Evolutionary conservation across 2,329 filamentous ascomycete genomes (phyloP), one percentile per base, ranked within the genome.

Genomic region (Sporothrix protearum): DNA sequence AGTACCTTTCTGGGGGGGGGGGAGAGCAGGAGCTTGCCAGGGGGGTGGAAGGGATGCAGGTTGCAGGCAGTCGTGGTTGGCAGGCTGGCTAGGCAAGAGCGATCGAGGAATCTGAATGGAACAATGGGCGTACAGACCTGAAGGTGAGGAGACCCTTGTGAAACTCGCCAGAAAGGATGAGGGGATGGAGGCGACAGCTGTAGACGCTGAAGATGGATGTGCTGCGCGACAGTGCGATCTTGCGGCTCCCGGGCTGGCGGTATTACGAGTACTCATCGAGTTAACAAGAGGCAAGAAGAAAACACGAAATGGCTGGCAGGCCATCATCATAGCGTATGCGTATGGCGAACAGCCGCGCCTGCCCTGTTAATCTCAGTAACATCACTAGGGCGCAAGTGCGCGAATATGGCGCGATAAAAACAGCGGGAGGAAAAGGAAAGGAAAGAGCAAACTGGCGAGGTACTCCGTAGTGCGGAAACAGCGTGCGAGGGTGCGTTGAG

Each of bases 101-200:
- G 55, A 33, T 33, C 55, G 7, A 45, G 59, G 36, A 14, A 45
- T 22, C 59, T 64, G 36, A 28, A 64, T 45, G 33, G n/a, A 55
- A 42, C n/a, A 42, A 42, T 63, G 45, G 45, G 28, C 28, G 28
- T 42, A 64, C 59, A 64, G 59, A 45, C 59, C 64, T 51, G 64
- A 16, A 14, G 45, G 45, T 12, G 2, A 51, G 64, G 8, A 16
- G 28, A 9, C 39, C 39, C 68, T 69, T 69, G 53, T 69, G 68
- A 69, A 61, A 69, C 42, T 57, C 49, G 47, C 3, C 6, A 28
- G 49, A 55, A 39, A n/a, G n/a, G n/a, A 22, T 39, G 47, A 68
- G 33, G 30, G 47, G 30, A 42, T 10, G 49, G 30, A 55, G 28
- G 47, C 30, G 63, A 51, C 45, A 30, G 28, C 39, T 51, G 49